Evolutionary conservation across 106 monocot species (phyloP).

Genomic region (Xerophyta viscosa): DNA sequence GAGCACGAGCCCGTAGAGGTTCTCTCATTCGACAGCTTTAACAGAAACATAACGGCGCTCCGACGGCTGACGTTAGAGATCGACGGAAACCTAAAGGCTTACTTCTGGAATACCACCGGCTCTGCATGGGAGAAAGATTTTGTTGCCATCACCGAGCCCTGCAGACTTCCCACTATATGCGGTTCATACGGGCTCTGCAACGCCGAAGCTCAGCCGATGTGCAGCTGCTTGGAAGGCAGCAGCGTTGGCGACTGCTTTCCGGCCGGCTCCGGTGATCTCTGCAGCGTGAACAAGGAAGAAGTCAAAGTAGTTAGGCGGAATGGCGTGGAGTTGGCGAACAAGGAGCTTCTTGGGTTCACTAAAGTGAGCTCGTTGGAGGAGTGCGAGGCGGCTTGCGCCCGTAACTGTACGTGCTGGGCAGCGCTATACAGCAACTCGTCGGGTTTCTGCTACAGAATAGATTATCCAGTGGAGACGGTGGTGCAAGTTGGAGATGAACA

Average conservation of each 20-base stretch:
- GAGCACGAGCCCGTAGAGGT: conserved; percentile 50
- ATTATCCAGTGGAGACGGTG: conserved; percentile 63
- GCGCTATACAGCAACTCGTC: conserved; percentile 56
- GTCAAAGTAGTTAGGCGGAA: conserved; percentile 41
- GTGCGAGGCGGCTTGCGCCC: conserved; percentile 58
- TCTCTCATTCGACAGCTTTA: conserved; percentile 66
- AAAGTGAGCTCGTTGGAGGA: conserved; percentile 39
- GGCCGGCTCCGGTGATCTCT: conserved; percentile 24
- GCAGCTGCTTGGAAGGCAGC: conserved; percentile 25
- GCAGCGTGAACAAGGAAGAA: conserved; percentile 14
- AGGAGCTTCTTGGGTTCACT: conserved; percentile 32
- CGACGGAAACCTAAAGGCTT: conserved; percentile 62
- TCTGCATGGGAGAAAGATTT: conserved; percentile 36
- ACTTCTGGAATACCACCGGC: conserved; percentile 53
- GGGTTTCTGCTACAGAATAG: conserved; percentile 51
- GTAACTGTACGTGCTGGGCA: conserved; percentile 87
- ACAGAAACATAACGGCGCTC: conserved; percentile 25
- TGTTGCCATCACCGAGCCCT: conserved; percentile 23
- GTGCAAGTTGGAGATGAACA: conserved; percentile 25
- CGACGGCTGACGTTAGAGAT: conserved; percentile 66
- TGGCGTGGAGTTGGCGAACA: conserved; percentile 76
- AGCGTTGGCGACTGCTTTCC: conserved; percentile 16
- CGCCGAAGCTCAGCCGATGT: conserved; percentile 5
- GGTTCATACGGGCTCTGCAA: conserved; percentile 53
- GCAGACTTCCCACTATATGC: conserved; percentile 44